Evolutionary conservation across 108 stramenopile genomes (phyloP).

Genomic region (Fragilariopsis cylindrus): DNA sequence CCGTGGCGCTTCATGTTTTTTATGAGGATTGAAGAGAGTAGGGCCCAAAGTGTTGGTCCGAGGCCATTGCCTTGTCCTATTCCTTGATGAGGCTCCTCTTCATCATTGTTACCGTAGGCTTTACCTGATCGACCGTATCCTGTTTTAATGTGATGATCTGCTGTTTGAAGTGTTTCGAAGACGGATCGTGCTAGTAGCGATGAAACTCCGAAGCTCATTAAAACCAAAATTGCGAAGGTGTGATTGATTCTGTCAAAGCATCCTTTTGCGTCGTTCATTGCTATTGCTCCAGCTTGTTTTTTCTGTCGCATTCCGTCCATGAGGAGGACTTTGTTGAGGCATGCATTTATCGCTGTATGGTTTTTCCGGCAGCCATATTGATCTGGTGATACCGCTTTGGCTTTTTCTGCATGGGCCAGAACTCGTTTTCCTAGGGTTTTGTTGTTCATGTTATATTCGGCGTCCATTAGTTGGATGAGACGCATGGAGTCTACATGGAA

Average conservation of each 20-base stretch:
- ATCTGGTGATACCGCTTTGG: neutral
- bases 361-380: too few relatives aligned
- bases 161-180: neutral
- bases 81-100: constrained; percentile 4
- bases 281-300: neutral
- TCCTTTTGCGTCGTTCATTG: constrained; percentile 4
- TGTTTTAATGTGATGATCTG: neutral
- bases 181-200: neutral
- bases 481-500: too few relatives aligned
- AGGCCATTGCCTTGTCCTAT: constrained; percentile 12
- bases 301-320: too few relatives aligned
- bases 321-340: too few relatives aligned
- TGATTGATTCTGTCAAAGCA: constrained; percentile 11
- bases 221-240: neutral
- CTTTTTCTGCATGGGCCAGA: neutral
- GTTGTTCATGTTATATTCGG: constrained; percentile 16
- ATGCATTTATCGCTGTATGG: too few relatives aligned
- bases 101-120: neutral
- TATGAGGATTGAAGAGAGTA: constrained; percentile 3
- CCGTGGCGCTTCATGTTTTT: neutral
- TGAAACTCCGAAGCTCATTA: neutral
- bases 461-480: constrained; percentile 13
- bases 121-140: constrained; percentile 3
- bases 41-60: neutral
- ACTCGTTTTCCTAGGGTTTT: constrained; percentile 10